phyloP scores from a whole-genome alignment of 139 green algal species.

The Protoeuglena noctilucae region DNA sequence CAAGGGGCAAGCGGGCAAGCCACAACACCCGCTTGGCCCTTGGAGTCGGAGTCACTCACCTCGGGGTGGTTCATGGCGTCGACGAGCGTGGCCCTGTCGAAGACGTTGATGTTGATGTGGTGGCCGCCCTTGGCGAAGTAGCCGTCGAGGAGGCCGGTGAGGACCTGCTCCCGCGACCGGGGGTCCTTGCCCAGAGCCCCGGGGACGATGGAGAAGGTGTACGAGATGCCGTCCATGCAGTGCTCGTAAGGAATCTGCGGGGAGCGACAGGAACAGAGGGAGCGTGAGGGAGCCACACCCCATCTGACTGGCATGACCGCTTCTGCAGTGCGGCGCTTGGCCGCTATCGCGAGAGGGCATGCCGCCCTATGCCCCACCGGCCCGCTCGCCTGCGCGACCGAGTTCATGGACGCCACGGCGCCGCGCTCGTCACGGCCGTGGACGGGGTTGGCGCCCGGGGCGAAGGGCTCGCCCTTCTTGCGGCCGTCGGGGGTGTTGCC shows the following conservation, averaged over 20 bases:
- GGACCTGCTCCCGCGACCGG: constrained; percentile 21
- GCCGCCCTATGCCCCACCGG: too few species aligned
- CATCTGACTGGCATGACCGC: too few species aligned
- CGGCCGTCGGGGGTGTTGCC: constrained; percentile 52
- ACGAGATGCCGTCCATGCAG: constrained; percentile 50
- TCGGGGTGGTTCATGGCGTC: constrained; percentile 58
- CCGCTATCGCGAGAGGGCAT: too few species aligned
- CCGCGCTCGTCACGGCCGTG: constrained; percentile 43
- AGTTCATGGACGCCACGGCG: constrained; percentile 46
- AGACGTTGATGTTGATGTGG: constrained; percentile 61
- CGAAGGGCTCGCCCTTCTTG: constrained; percentile 42
- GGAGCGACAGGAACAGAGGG: constrained; percentile 10
- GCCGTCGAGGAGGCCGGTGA: constrained; percentile 45
- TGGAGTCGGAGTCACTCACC: too few species aligned
- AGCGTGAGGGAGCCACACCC: too few species aligned
- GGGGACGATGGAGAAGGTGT: constrained; percentile 57
- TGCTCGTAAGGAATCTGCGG: constrained; percentile 32
- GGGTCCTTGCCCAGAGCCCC: constrained; percentile 23
- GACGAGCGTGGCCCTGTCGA: constrained; percentile 40
- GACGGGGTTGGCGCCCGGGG: constrained; percentile 42
- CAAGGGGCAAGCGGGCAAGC: too few species aligned
- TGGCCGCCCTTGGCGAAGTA: constrained; percentile 46
- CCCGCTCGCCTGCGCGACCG: constrained; percentile 17
- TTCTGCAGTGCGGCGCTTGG: too few species aligned
- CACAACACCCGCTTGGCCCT: too few species aligned